Evolutionary conservation across 306 rosid species (phyloP), one percentile per base, ranked within the genome.

Genomic region (Castanea sativa): DNA sequence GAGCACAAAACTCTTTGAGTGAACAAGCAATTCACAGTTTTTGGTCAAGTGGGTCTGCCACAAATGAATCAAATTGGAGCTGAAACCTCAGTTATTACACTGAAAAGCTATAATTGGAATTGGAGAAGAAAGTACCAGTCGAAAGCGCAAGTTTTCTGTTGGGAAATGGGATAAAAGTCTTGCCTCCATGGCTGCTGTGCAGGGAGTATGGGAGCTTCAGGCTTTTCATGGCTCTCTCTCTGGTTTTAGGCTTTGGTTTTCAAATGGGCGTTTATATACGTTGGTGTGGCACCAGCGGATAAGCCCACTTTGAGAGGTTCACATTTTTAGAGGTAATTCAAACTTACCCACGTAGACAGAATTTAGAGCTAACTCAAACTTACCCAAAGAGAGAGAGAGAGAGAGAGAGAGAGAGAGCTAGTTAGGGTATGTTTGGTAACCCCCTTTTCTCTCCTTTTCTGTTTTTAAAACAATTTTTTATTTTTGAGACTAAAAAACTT

Each of bases 121-220:
- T 20, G 63, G 53, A 55, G 55, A 69, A 69, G 76, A 74, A 60
- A 73, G 70, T 83, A 83, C 86, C 88, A 13, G 82, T 38, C 15
- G 84, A 73, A 69, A 69, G 67, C 68, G 58, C 55, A 63, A 68
- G 19, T 68, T 60, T 79, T 76, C 79, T 75, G 55, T 32, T 53
- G 71, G 79, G 84, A 51, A 84, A 55, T 23, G 82, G 63, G 25
- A 78, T 5, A 16, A 76, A 78, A 80, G 83, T 23, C 20, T 70
- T 84, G 64, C 82, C 32, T 71, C 80, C 84, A 79, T 76, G 74
- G 77, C 29, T 43, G 12, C 75, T 6, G 72, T 6, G 27, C 1
- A 60, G 33, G 38, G 77, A 69, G 59, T 64, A 67, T 27, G 79
- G 85, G 75, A 84, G 83, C 83, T 87, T 82, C 77, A 79, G 19